Evolutionary conservation across 176 grass and related monocot genomes (phyloP).

Genomic region (Cenchrus americanus): DNA sequence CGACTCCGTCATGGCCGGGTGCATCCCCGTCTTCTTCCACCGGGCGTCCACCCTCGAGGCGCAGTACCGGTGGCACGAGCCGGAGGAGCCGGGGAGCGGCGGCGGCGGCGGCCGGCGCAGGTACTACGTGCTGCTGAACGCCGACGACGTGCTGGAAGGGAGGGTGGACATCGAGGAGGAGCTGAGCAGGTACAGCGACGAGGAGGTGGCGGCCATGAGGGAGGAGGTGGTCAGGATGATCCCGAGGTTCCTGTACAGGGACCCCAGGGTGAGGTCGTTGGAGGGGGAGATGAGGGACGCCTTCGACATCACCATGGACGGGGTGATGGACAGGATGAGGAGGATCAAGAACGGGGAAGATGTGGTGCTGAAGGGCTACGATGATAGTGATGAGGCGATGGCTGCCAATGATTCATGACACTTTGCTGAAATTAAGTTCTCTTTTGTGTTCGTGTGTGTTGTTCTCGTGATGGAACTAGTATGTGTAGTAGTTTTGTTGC

Average conservation of each 20-base stretch:
- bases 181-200: conserved; percentile 49
- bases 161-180: conserved; percentile 63
- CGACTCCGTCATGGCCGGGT: conserved; percentile 59
- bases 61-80: conserved; percentile 72
- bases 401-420: conserved; percentile 22
- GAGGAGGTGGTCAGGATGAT: conserved; percentile 76
- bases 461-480: not conserved
- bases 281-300: conserved; percentile 53
- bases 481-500: not conserved
- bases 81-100: not conserved
- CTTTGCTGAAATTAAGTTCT: not conserved
- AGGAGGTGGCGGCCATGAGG: conserved; percentile 62
- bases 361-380: not conserved
- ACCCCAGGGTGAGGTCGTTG: conserved; percentile 49
- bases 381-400: not conserved
- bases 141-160: conserved; percentile 54
- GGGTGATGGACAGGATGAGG: conserved; percentile 53
- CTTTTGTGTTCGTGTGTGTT: not conserved
- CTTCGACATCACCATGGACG: conserved; percentile 59
- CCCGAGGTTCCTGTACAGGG: conserved; percentile 65
- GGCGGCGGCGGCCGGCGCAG: not conserved
- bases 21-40: conserved; percentile 81
- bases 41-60: conserved; percentile 37
- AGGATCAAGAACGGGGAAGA: conserved; percentile 50
- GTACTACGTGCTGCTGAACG: conserved; percentile 57